A percentile compares a stretch with the other conserved stretches of the same genome.
These are phyloP conservation scores for Ogataea wickerhamii DNA, from an alignment of 805 yeast genomes.

Conservation along the genomic window DNA sequence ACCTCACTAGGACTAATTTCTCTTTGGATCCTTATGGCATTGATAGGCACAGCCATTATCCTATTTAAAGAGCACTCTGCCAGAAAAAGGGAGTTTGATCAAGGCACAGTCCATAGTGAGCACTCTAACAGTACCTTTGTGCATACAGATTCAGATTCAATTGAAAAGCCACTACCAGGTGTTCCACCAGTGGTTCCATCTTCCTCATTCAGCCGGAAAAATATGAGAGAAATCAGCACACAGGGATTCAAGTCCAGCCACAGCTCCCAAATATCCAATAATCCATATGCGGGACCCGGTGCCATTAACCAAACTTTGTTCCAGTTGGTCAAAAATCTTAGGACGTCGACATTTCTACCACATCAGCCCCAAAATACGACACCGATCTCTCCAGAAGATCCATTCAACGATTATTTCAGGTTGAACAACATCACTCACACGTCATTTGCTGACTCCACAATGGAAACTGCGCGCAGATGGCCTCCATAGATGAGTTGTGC, in stretches of 20 bases:
- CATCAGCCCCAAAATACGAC: neutral
- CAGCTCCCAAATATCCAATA: neutral
- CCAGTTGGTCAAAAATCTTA: constrained; percentile 12
- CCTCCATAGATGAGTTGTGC: constrained; percentile 5
- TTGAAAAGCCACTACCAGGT: neutral
- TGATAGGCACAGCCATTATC: constrained; percentile 17
- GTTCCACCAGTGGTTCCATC: neutral
- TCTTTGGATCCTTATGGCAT: constrained; percentile 46
- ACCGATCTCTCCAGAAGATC: constrained; percentile 1
- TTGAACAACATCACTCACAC: neutral
- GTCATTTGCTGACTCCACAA: constrained; percentile 11
- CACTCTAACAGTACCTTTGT: neutral
- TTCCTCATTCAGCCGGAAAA: neutral
- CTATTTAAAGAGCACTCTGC: constrained; percentile 8
- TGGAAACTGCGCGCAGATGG: constrained; percentile 18
- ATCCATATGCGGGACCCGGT: constrained; percentile 19
- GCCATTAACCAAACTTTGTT: constrained; percentile 16
- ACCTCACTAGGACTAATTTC: constrained; percentile 43
- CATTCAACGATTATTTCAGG: constrained; percentile 5
- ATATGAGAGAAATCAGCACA: neutral
- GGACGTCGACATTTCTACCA: constrained; percentile 1
- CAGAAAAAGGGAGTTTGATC: neutral
- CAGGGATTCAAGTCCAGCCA: too few relatives aligned
- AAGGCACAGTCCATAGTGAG: neutral
- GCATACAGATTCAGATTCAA: neutral